Evolutionary conservation across 306 rosid genomes (phyloP).

Genomic region (Begonia fuchsioides): DNA sequence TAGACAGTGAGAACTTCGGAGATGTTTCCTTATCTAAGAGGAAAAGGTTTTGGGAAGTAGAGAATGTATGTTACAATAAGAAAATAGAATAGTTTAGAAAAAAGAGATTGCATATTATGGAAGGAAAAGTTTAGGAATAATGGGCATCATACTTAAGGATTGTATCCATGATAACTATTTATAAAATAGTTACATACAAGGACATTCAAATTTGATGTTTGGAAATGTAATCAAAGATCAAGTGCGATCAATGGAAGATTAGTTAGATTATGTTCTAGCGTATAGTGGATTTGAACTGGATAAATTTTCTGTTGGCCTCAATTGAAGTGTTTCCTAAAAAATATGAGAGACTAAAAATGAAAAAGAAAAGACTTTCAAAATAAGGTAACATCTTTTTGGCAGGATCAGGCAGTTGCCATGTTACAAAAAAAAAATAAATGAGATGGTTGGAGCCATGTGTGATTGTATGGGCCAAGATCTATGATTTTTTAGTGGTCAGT

Average conservation of each 20-base stretch:
- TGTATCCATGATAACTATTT: no score
- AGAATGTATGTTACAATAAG: not conserved
- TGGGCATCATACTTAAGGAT: not conserved
- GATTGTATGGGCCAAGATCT: conserved; percentile 8
- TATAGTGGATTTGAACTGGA: conserved; percentile 17
- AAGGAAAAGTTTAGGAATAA: not conserved
- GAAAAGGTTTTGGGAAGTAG: no score
- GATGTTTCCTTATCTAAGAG: no score
- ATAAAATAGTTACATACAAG: not conserved
- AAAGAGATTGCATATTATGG: not conserved
- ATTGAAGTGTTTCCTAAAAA: conserved; percentile 12
- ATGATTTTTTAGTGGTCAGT: conserved; percentile 27
- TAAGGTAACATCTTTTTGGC: conserved; percentile 13
- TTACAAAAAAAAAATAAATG: conserved; percentile 15
- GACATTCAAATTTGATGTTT: not conserved
- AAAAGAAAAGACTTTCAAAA: conserved; percentile 10
- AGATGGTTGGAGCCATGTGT: conserved; percentile 13
- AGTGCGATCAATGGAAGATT: no score
- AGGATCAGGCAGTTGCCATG: conserved; percentile 1
- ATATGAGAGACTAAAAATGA: conserved; percentile 17
- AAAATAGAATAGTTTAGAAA: not conserved
- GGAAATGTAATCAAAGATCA: not conserved
- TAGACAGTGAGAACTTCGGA: no score
- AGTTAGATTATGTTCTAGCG: not conserved
- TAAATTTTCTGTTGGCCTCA: conserved; percentile 5